phyloP scores from a whole-genome alignment of 2,329 filamentous ascomycete species.

The Hymenoscyphus repandus region DNA sequence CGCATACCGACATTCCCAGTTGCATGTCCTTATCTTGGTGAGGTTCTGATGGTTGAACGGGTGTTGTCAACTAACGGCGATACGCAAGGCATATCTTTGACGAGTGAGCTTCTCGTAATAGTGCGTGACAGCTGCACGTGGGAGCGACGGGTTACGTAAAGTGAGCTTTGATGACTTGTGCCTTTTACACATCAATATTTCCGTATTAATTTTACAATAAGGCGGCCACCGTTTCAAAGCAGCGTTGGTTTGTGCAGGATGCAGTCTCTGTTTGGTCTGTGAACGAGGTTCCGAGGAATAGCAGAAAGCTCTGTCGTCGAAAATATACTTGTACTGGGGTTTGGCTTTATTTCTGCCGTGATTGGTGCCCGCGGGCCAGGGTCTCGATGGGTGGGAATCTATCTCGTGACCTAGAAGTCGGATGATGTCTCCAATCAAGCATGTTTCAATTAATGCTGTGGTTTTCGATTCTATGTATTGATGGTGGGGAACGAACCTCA shows the following conservation, averaged over 20 bases:
- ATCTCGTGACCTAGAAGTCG: neutral
- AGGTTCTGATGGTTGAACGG: neutral
- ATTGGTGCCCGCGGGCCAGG: neutral
- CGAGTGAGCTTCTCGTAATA: conserved; percentile 9
- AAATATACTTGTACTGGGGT: neutral
- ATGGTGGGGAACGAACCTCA: neutral
- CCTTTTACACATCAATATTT: conserved; percentile 2
- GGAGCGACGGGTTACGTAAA: neutral
- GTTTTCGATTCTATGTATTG: neutral
- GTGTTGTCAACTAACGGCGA: neutral
- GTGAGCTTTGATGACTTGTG: neutral
- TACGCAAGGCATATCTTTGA: conserved; percentile 3
- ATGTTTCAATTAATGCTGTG: neutral
- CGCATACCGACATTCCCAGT: neutral
- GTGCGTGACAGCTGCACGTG: neutral
- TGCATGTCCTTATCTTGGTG: neutral
- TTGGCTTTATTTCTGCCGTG: neutral
- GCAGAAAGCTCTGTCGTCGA: neutral
- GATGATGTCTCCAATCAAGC: neutral
- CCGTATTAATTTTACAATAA: neutral
- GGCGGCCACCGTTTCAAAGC: neutral
- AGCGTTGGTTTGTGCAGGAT: neutral
- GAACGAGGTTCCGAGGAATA: neutral
- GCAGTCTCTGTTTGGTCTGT: neutral
- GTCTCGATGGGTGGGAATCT: neutral